These are phyloP conservation scores for Teunomyces barrocoloradensis DNA, from an alignment of 805 yeast species.

Conservation along the genomic window DNA sequence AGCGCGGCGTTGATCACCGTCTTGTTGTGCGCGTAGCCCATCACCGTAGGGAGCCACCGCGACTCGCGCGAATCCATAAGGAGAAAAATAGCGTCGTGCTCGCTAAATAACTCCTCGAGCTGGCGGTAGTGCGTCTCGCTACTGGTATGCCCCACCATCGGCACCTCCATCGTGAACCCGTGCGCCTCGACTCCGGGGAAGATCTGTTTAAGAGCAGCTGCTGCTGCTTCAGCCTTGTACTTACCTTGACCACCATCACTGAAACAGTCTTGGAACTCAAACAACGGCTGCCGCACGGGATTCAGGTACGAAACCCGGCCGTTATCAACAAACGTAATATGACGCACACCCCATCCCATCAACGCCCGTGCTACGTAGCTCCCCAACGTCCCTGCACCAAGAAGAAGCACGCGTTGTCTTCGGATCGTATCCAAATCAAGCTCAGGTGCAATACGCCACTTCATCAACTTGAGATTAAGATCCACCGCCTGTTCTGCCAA, in stretches of 20 bases:
- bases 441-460: conserved; percentile 91
- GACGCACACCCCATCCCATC: conserved; percentile 91
- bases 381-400: conserved; percentile 98
- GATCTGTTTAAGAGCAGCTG: conserved; percentile 63
- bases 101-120: conserved; percentile 52
- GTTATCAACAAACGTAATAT: conserved; percentile 85
- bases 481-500: conserved; percentile 92
- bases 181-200: conserved; percentile 71
- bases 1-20: conserved; percentile 87
- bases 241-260: conserved; percentile 60
- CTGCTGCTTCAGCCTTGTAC: conserved; percentile 78
- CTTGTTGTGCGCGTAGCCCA: conserved; percentile 66
- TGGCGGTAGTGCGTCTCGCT: conserved; percentile 50
- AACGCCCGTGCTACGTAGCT: conserved; percentile 84
- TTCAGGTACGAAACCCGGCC: conserved; percentile 88
- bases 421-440: conserved; percentile 67
- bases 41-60: conserved; percentile 94
- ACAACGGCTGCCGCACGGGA: conserved; percentile 93
- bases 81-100: conserved; percentile 75
- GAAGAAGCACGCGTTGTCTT: conserved; percentile 60
- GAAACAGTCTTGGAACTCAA: conserved; percentile 75
- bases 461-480: conserved; percentile 86
- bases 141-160: conserved; percentile 91
- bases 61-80: conserved; percentile 94
- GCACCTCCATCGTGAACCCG: conserved; percentile 73